Conservation (phyloP, 305 asterid species). For the Rubia tinctorum region DNA sequence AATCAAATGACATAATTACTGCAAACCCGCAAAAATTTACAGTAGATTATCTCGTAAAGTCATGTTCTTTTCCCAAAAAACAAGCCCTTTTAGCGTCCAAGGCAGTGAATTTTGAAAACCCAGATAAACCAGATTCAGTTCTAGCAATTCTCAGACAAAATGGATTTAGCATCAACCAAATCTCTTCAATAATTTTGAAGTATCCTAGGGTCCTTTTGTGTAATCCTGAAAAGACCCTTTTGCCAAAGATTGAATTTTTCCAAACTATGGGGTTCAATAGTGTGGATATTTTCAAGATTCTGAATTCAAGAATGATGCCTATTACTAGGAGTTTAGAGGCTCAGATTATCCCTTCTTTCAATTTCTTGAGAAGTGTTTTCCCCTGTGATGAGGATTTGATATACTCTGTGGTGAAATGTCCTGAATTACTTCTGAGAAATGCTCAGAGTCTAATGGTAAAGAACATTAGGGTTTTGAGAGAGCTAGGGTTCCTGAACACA, state of each 20-base stretch:
- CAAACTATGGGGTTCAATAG: slow-evolving; percentile 14
- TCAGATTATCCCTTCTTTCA: slow-evolving; percentile 17
- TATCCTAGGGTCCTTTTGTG: slow-evolving; percentile 14
- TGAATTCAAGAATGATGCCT: slow-evolving; percentile 7
- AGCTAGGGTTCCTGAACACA: slow-evolving; percentile 19
- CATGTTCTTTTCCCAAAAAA: slow-evolving; percentile 24
- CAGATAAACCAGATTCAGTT: slow-evolving; percentile 23
- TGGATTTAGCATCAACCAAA: slow-evolving; percentile 13
- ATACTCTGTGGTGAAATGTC: slow-evolving; percentile 8
- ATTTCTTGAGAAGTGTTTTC: neutral
- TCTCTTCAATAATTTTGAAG: slow-evolving; percentile 9
- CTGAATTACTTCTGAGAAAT: slow-evolving; percentile 6
- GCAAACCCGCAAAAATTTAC: neutral
- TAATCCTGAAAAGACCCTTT: slow-evolving; percentile 21
- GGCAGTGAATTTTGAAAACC: slow-evolving; percentile 14
- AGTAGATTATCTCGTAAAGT: slow-evolving; percentile 14
- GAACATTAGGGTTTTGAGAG: slow-evolving; percentile 15
- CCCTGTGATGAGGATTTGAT: slow-evolving; percentile 4
- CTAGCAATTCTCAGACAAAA: slow-evolving; percentile 8
- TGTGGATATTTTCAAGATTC: slow-evolving; percentile 5
- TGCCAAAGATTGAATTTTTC: slow-evolving; percentile 28
- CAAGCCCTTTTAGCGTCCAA: slow-evolving; percentile 18
- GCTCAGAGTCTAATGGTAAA: slow-evolving; percentile 3
- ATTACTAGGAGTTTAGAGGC: slow-evolving; percentile 8
- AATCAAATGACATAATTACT: neutral